These are phyloP conservation scores for Macrolepiota albuminosa DNA, from an alignment of 768 basidiomycete species.

Conservation along the genomic window DNA sequence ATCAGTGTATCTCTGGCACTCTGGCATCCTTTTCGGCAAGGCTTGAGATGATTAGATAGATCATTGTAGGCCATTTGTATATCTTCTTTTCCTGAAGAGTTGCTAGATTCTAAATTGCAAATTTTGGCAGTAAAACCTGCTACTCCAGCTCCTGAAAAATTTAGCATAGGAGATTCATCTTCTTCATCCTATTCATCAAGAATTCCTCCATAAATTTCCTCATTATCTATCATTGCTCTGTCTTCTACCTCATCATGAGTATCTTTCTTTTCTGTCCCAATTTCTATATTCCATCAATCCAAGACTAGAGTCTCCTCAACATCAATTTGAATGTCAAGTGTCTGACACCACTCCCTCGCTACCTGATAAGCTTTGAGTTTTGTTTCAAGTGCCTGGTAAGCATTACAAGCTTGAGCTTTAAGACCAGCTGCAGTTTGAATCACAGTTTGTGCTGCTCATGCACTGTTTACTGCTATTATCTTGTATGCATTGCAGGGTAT, in stretches of 20 bases:
- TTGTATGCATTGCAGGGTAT: too few relatives aligned
- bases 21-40: too few relatives aligned
- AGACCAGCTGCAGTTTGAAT: too few relatives aligned
- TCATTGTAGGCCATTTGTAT: neutral
- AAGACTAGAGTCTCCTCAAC: neutral
- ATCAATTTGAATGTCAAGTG: too few relatives aligned
- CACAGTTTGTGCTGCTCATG: neutral
- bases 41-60: too few relatives aligned
- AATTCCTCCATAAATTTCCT: neutral
- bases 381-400: too few relatives aligned
- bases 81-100: neutral
- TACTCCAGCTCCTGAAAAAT: neutral
- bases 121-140: too few relatives aligned
- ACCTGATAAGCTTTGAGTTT: neutral
- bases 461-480: too few relatives aligned
- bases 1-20: too few relatives aligned
- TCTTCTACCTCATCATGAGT: neutral
- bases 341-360: neutral
- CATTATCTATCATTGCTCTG: neutral
- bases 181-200: neutral
- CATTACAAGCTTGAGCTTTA: too few relatives aligned
- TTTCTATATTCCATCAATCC: too few relatives aligned
- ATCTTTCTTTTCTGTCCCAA: too few relatives aligned
- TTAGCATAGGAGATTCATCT: neutral
- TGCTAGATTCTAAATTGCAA: neutral